These are phyloP conservation scores for Xylaria sp. DNA, from an alignment of 2,329 filamentous ascomycete genomes.

Conservation along the genomic window DNA sequence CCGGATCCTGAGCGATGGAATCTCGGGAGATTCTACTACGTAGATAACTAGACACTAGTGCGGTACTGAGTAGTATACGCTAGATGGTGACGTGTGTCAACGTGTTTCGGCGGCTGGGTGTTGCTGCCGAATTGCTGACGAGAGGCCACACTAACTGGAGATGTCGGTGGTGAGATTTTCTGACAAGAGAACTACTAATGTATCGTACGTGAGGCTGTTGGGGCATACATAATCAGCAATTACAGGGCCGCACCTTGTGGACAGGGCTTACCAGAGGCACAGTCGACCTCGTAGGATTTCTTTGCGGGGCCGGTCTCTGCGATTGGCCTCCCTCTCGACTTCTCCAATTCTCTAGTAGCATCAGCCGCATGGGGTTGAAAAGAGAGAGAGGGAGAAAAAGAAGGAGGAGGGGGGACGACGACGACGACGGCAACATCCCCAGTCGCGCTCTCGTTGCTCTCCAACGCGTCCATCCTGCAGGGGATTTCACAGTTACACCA, in stretches of 20 bases:
- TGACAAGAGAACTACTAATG: constrained; percentile 5
- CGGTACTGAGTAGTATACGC: background rate
- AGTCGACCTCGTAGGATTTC: constrained; percentile 3
- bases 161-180: constrained; percentile 11
- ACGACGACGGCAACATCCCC: background rate
- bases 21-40: constrained; percentile 5
- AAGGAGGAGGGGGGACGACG: background rate
- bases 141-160: background rate
- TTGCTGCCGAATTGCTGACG: constrained; percentile 9
- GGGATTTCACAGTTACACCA: constrained; percentile 16
- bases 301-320: constrained; percentile 2
- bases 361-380: background rate
- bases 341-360: constrained; percentile 8
- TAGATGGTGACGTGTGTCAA: background rate
- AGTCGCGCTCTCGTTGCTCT: constrained; percentile 1
- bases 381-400: background rate
- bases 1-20: constrained; percentile 10
- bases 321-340: constrained; percentile 6
- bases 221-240: constrained; percentile 6
- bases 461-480: constrained; percentile 14
- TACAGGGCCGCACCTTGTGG: constrained; percentile 12
- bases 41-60: background rate
- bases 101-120: constrained; percentile 1
- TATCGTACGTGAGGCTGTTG: background rate
- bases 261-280: background rate